phyloP scores from a whole-genome alignment of 2,329 filamentous ascomycete genomes.

The Pseudogymnoascus sp. region DNA sequence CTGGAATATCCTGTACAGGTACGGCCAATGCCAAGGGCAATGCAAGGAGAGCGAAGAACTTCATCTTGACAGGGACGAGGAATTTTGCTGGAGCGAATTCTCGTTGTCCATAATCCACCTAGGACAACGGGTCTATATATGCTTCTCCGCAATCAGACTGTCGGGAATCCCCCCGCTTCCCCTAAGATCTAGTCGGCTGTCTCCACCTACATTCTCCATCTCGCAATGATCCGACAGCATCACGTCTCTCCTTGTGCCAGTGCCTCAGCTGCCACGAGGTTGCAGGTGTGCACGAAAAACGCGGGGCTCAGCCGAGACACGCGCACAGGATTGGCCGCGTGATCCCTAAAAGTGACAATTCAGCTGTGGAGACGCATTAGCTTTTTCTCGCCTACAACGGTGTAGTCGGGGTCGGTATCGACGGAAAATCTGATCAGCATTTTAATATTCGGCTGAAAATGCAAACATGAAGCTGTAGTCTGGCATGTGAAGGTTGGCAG shows the following conservation, averaged over 20 bases:
- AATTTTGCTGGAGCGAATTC: conserved; percentile 2
- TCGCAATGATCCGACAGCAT: neutral
- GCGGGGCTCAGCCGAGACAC: neutral
- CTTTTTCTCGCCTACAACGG: neutral
- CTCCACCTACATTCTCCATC: neutral
- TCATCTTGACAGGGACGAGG: neutral
- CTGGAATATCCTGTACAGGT: neutral
- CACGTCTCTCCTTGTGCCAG: neutral
- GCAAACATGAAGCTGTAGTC: neutral
- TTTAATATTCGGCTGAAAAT: neutral
- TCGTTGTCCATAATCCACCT: neutral
- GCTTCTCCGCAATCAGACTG: neutral
- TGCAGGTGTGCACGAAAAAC: neutral
- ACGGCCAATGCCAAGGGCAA: conserved; percentile 5
- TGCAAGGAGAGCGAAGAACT: neutral
- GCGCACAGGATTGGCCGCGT: neutral
- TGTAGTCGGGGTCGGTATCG: neutral
- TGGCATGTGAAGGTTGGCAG: conserved; percentile 3
- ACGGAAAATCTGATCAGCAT: neutral
- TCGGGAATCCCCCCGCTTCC: neutral
- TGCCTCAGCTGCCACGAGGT: neutral
- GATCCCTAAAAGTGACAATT: neutral
- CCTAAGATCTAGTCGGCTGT: neutral
- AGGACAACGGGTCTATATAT: neutral
- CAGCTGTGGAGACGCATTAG: neutral